Evolutionary conservation across 2,329 filamentous ascomycete species (phyloP), one percentile per base, ranked within the genome.

Genomic region (Beauveria sp.): DNA sequence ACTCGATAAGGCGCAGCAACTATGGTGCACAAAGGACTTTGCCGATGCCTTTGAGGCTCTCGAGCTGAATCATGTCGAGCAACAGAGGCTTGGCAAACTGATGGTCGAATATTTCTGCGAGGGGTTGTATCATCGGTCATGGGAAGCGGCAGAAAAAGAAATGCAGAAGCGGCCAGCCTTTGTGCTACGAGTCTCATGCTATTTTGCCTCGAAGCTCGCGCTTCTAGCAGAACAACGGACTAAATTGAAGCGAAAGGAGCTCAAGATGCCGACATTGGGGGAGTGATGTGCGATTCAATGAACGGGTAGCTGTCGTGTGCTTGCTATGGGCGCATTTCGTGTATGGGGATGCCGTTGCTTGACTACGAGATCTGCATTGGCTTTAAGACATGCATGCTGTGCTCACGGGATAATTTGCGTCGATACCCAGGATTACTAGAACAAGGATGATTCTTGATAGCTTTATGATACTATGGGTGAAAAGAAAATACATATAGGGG

Each of bases 41-140:
- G 72, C 72, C 8, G 70, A 73, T 30, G 72, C 65, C 7, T 74
- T 69, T 59, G 72, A 74, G 62, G 70, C 70, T 0, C 63, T 75
- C 18, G 62, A 66, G 48, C 53, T 61, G 28, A 63, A 57, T 3
- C 66, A 72, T 20, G n/a, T 41, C 5, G 30, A 34, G 1, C 71
- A 73, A 62, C 57, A 43, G 37, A 63, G 63, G 5, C 63, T 74
- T 9, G 66, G 59, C 3, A 51, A 61, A 5, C 57, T 46, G 10
- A 66, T 75, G 52, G 64, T 73, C n/a, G 62, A 65, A 9, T 73
- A 73, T 54, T 74, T 74, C 56, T 70, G 68, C 57, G 71, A 70
- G 48, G 70, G 70, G 6, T 64, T 74, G 43, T 67, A 64, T 52
- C 73, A 68, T 62, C 52, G 54, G 0, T 64, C 66, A 5, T 74